Evolutionary conservation across 441 rosid species (phyloP), one percentile per base, ranked within the genome.

Genomic region (Pelargonium citronellum): DNA sequence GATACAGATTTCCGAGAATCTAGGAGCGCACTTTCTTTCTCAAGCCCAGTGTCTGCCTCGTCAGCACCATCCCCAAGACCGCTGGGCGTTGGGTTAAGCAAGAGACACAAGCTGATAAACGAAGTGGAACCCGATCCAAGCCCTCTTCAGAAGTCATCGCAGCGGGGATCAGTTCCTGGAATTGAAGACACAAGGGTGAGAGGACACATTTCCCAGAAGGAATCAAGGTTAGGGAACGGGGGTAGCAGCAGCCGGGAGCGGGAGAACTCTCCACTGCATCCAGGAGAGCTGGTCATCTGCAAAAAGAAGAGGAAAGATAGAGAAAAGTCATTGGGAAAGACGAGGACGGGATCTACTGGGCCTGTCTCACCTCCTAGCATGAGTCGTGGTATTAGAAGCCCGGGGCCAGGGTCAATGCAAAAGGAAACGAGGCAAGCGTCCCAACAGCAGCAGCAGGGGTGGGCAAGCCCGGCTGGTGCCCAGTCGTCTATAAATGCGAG

Each of bases 301-400:
- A 95, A 95, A 87, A 95, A 95, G 87, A 95, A 89, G 81, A 95
- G 99, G 84, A 92, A 88, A 82, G 99, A 95, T 79, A 64, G 99
- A 74, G 99, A 95, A 78, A 92, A 95, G 81, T 82, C 87, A 12
- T 71, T 66, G 16, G 85, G 75, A 63, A 92, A 83, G 83, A 73
- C 87, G 16, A 77, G 96, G 84, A 70, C 87, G 30, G 91, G 90
- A 66, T 82, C 96, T 51, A 73, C 87, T 64, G 91, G 87, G 39
- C 96, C 97, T 1, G 89, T 85, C 41, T 95, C 97, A 47, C 93
- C 98, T 8, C 90, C 91, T n/a, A 80, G 88, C 74, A 74, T 87
- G 73, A 81, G 84, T 70, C 97, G 91, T 43, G 83, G 78, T 64
- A 78, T 91, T 30, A 82, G 81, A 69, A 89, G 89, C 71, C 92